These are phyloP conservation scores for Arthrobotrys pseudoclavata DNA, from an alignment of 2,329 filamentous ascomycete genomes.

Conservation along the genomic window DNA sequence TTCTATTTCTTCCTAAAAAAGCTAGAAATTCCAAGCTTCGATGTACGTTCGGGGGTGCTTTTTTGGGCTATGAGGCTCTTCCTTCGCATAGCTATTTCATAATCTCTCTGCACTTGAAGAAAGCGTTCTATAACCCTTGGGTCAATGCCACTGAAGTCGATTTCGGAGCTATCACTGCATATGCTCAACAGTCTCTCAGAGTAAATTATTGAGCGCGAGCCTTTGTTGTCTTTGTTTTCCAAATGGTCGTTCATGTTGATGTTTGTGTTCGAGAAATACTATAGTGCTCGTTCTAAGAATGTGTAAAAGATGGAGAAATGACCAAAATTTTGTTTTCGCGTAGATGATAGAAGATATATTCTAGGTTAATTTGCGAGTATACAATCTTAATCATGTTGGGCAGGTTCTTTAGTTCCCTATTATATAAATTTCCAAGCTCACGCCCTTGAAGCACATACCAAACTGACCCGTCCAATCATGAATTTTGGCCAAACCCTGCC, in stretches of 20 bases:
- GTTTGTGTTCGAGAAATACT: not conserved
- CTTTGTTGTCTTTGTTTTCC: constrained; percentile 9
- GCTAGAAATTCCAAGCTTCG: constrained; percentile 8
- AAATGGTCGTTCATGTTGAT: constrained; percentile 20
- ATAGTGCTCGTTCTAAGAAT: not conserved
- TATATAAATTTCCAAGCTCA: not conserved
- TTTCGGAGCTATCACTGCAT: constrained; percentile 3
- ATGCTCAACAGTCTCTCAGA: constrained; percentile 30
- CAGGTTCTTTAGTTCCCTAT: not conserved
- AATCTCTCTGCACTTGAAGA: constrained; percentile 33
- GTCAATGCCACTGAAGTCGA: constrained; percentile 23
- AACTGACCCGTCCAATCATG: not conserved
- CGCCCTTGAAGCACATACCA: not conserved
- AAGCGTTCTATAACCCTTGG: constrained; percentile 35
- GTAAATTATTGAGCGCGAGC: constrained; percentile 12
- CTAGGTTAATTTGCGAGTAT: not conserved
- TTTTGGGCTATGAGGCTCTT: constrained; percentile 14
- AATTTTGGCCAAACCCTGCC: not conserved
- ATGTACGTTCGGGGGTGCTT: not conserved
- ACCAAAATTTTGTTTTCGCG: not conserved
- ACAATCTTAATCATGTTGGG: not conserved
- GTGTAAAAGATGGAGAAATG: not conserved
- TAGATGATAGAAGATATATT: not conserved
- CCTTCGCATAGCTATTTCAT: constrained; percentile 36
- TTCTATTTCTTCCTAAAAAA: constrained; percentile 29